Evolutionary conservation across 2,329 filamentous ascomycete genomes (phyloP), one percentile per base, ranked within the genome.

Genomic region (Colletotrichum graminicola): DNA sequence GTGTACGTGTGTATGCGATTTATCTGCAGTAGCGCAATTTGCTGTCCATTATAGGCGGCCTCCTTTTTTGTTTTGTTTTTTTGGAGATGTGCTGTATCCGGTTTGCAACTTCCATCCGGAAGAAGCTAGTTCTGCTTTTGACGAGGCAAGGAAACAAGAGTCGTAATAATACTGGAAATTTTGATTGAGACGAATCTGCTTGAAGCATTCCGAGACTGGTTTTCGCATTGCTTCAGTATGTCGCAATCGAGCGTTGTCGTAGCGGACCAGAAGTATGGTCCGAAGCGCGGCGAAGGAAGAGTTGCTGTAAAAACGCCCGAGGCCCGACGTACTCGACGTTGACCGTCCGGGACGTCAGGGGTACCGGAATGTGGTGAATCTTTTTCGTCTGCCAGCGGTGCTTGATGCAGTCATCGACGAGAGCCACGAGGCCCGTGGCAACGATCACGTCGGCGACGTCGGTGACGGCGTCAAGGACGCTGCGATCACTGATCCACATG

Each of bases 381-480:
- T 84, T 87, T 77, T 84, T 84, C 49, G 81, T 80, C 75, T 85
- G 90, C 89, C 94, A 96, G 69, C 89, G 90, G 73, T 90, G 87
- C 81, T 93, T 93, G 84, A 98, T 97, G 83, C 91, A 94, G 82
- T 98, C 94, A 78, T 98, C 95, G 62, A 97, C 92, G 55, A 98
- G 89, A 10, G 93, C 90, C 76, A 97, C 91, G 75, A 98, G 88
- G 32, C 95, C 95, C n/a, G 94, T 96, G 57, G 94, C 90, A 73
- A 98, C 88, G 74, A 98, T 92, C 74, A 97, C 92, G 80, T 98
- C 95, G 73, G 94, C 93, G 77, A 97, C 90, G 79, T 97, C 95
- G 61, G 92, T 92, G 79, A 89, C 84, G 75, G 89, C 90, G 41
- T 88, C 84, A 75, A 96, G 86, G 71, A 96, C 86, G 21, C 85